Conservation (phyloP, 768 basidiomycete species). For the Serendipita vermifera region DNA sequence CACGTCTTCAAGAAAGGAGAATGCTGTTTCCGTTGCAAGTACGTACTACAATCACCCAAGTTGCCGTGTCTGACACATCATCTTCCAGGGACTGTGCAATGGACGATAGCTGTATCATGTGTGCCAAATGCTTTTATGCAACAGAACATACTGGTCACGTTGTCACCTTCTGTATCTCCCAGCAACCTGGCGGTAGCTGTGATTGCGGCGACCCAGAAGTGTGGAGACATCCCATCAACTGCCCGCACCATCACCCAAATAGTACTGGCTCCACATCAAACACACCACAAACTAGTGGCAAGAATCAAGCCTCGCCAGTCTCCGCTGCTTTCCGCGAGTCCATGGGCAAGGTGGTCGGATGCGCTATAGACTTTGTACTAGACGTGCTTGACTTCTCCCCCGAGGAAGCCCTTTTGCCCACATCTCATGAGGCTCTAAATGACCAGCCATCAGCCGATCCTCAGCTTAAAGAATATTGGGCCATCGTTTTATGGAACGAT, state of each 20-base stretch:
- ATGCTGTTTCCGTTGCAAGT: slow-evolving; percentile 91
- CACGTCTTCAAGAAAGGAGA: slow-evolving; percentile 86
- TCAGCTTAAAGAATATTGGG: slow-evolving; percentile 64
- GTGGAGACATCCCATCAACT: slow-evolving; percentile 56
- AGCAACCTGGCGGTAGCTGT: slow-evolving; percentile 86
- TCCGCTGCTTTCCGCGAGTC: slow-evolving; percentile 54
- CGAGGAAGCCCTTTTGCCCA: slow-evolving; percentile 57
- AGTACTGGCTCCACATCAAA: slow-evolving; percentile 22
- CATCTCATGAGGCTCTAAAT: slow-evolving; percentile 54
- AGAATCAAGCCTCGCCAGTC: slow-evolving; percentile 38
- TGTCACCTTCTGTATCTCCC: slow-evolving; percentile 84
- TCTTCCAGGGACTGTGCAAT: slow-evolving; percentile 69
- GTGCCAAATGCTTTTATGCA: slow-evolving; percentile 77
- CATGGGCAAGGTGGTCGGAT: slow-evolving; percentile 59
- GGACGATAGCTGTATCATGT: slow-evolving; percentile 83
- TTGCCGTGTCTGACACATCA: neutral
- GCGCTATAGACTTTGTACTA: slow-evolving; percentile 70
- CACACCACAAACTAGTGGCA: slow-evolving; percentile 6
- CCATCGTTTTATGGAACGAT: slow-evolving; percentile 87
- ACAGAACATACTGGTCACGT: slow-evolving; percentile 82
- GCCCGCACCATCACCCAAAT: slow-evolving; percentile 57
- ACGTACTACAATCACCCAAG: slow-evolving; percentile 24
- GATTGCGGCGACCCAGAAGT: slow-evolving; percentile 90
- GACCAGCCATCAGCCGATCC: slow-evolving; percentile 66
- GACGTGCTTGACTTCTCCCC: slow-evolving; percentile 74